Conservation (phyloP, 345 rosid species). For the Sapria himalayana region DNA sequence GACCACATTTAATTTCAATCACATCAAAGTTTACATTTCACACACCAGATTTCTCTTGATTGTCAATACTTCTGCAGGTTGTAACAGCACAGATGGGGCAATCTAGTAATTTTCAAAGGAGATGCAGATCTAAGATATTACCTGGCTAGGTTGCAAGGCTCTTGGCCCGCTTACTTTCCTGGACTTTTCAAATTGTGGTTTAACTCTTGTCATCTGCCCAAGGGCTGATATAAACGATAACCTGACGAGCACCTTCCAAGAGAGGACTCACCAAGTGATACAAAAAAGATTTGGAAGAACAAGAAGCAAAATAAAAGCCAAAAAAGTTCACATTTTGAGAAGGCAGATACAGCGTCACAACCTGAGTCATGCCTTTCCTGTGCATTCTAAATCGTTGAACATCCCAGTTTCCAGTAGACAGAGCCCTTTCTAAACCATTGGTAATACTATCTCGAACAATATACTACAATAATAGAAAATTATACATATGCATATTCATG, state of each 20-base stretch:
- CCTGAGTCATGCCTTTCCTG: conserved; percentile 97
- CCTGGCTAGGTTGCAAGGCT: conserved; percentile 98
- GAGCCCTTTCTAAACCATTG: conserved; percentile 60
- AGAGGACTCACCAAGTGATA: conserved; percentile 11
- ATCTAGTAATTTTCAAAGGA: no score
- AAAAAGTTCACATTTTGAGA: conserved; percentile 2
- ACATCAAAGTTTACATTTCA: no score
- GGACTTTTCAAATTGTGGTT: conserved; percentile 86
- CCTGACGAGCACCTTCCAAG: conserved; percentile 47
- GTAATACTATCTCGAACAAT: conserved; percentile 26
- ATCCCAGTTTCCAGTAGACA: conserved; percentile 85
- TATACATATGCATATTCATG: not conserved
- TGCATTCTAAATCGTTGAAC: conserved; percentile 84
- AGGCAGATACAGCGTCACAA: conserved; percentile 7
- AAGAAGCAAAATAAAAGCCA: conserved; percentile 7
- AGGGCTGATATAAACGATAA: conserved; percentile 59
- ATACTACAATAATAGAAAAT: conserved; percentile 13
- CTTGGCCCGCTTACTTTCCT: conserved; percentile 99
- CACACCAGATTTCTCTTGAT: no score
- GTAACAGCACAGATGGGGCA: no score
- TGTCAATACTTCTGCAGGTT: no score
- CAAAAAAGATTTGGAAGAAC: conserved; percentile 3
- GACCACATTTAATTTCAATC: no score
- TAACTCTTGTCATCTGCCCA: conserved; percentile 66
- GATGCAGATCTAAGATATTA: no score